Percentiles rank a stretch among this genome's conserved stretches.
Evolutionary conservation across 2,329 filamentous ascomycete species (phyloP).

Genomic region (Fusarium bulbicola): DNA sequence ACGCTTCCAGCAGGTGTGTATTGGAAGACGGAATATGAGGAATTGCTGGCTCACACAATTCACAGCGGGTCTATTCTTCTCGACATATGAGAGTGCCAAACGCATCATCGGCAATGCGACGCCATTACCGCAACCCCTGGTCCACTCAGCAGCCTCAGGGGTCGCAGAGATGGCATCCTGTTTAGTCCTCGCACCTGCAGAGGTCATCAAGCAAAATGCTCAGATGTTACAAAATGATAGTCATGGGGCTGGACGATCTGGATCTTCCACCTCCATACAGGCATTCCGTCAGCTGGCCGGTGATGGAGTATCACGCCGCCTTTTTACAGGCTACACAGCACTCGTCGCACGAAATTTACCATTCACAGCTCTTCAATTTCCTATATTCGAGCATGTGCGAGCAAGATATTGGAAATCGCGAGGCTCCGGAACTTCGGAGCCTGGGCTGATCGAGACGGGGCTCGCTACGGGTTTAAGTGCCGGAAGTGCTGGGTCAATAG

Average conservation of each 20-base stretch:
- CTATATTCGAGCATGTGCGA: slow-evolving; percentile 80
- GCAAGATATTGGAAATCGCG: slow-evolving; percentile 56
- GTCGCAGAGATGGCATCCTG: slow-evolving; percentile 86
- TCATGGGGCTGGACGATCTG: slow-evolving; percentile 10
- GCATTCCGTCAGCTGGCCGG: slow-evolving; percentile 61
- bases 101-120: slow-evolving; percentile 63
- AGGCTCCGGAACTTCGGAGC: slow-evolving; percentile 36
- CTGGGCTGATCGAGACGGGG: slow-evolving; percentile 69
- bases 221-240: slow-evolving; percentile 71
- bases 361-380: slow-evolving; percentile 89
- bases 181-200: slow-evolving; percentile 85
- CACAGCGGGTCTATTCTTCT: slow-evolving; percentile 85
- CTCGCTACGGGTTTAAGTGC: slow-evolving; percentile 78
- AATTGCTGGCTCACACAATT: neutral
- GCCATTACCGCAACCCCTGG: slow-evolving; percentile 70
- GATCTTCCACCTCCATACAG: slow-evolving; percentile 55
- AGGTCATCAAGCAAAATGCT: slow-evolving; percentile 93
- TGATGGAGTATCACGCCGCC: slow-evolving; percentile 64
- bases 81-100: slow-evolving; percentile 85
- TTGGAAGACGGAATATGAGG: neutral
- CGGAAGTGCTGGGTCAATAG: slow-evolving; percentile 75
- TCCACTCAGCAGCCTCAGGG: slow-evolving; percentile 79
- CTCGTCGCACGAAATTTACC: slow-evolving; percentile 85
- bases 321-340: slow-evolving; percentile 79
- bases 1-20: slow-evolving; percentile 83